Evolutionary conservation across 345 rosid species (phyloP).

Genomic region (Eucalyptus curtisii): DNA sequence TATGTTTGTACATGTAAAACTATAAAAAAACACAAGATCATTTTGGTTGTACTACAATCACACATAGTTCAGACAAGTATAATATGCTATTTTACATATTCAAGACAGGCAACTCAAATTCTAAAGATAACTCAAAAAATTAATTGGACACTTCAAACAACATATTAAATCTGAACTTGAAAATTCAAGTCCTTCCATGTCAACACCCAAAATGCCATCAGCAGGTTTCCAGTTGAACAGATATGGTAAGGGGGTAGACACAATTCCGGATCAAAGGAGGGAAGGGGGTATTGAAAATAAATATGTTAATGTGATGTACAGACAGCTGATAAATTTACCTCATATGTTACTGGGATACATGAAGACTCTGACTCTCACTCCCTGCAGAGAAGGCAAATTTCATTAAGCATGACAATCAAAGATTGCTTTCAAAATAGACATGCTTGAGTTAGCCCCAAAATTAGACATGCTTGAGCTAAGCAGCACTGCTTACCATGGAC

Average conservation of each 20-base stretch:
- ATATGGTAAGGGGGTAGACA: neutral
- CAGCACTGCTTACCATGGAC: constrained; percentile 42
- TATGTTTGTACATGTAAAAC: neutral
- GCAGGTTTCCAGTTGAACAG: neutral
- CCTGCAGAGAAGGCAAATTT: constrained; percentile 21
- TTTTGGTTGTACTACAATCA: neutral
- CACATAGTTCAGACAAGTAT: neutral
- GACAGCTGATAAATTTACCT: constrained; percentile 17
- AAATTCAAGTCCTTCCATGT: neutral
- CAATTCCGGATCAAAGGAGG: neutral
- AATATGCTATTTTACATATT: neutral
- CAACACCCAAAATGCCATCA: neutral
- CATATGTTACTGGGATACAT: constrained; percentile 87
- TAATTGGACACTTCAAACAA: neutral
- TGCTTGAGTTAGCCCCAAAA: neutral
- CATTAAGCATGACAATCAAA: neutral
- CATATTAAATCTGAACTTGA: neutral
- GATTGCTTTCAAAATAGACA: neutral
- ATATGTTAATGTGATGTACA: neutral
- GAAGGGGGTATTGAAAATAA: neutral
- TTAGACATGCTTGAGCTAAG: neutral
- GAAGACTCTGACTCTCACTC: constrained; percentile 70
- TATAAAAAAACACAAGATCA: neutral
- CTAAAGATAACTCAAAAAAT: neutral
- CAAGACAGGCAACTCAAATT: neutral